Base-by-base conservation (phyloP, 306 rosid genomes). In the Calophaca sinica region DNA sequence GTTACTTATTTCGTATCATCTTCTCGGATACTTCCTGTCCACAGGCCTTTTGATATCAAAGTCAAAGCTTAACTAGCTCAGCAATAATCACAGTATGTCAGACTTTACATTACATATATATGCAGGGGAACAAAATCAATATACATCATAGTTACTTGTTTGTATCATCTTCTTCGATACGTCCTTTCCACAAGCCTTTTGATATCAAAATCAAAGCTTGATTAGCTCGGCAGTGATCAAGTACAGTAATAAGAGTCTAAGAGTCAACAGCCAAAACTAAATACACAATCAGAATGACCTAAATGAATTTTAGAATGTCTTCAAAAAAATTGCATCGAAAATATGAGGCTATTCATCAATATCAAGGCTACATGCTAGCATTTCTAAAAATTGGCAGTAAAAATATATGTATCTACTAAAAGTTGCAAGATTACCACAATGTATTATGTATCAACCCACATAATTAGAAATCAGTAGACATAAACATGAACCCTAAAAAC, bases 11-110 rank as follows among this genome's bases (percentile, higher is more conserved):
- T 32, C n/a, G 29, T 29, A 65, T 54, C 57, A 9, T 32, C 74
- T 44, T 55, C 53, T 4, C 2, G 59, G 20, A 10, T 38, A 62
- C 13, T 13, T 38, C 41, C 31, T 20, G 46, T 59, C 33, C 62
- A 32, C 38, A 33, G 36, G 32, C 74, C 60, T 67, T 45, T 58
- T 58, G 75, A 58, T 46, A 46, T 20, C 14, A 54, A 54, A 4
- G 58, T 58, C 36, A 57, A 31, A 42, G 6, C 50, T 57, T 11
- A 13, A 44, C 45, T 8, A 67, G 61, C 51, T 66, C 67, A 6
- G 32, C 61, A 68, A 32, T 29, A 50, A 3, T 50, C 4, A 20
- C 26, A 20, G 26, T 20, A 20, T 0, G 26, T 20, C 26, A 1
- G 26, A 0, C 26, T 20, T 20, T 20, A 20, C 26, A 20, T 20